A percentile compares a stretch with the other conserved stretches of the same genome.
phyloP scores from a whole-genome alignment of 305 asterid genomes.

The Andrographis paniculata region DNA sequence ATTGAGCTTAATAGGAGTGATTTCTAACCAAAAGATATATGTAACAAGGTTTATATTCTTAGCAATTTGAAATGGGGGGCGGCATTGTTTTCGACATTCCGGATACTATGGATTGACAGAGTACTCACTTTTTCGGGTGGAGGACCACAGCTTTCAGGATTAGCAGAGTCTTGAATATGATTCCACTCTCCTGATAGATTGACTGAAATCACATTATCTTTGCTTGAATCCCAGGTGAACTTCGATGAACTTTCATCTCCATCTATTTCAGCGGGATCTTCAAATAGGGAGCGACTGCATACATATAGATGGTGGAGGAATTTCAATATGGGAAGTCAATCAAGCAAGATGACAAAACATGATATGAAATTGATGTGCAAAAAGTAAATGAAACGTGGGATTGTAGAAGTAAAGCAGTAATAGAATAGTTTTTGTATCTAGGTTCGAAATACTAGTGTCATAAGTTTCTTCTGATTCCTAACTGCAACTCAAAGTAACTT shows the following conservation, averaged over 20 bases:
- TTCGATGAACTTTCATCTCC: slow-evolving; percentile 19
- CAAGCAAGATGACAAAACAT: slow-evolving; percentile 6
- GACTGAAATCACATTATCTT: slow-evolving; percentile 17
- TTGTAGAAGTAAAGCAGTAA: background rate
- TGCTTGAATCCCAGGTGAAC: slow-evolving; percentile 19
- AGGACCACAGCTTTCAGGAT: slow-evolving; percentile 12
- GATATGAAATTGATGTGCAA: slow-evolving; percentile 5
- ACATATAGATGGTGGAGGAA: slow-evolving; percentile 8
- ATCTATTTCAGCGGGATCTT: slow-evolving; percentile 17
- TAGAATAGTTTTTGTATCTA: background rate
- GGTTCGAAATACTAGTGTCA: slow-evolving; percentile 4
- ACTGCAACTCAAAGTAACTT: background rate
- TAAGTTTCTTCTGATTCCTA: background rate
- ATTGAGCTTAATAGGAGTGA: too few species aligned
- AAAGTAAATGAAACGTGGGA: slow-evolving; percentile 6
- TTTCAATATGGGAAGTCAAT: slow-evolving; percentile 6
- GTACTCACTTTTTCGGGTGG: slow-evolving; percentile 26
- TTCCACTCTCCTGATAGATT: slow-evolving; percentile 17
- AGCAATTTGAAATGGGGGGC: too few species aligned
- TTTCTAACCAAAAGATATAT: too few species aligned
- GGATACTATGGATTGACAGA: too few species aligned
- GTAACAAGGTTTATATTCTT: too few species aligned
- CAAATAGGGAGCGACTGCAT: slow-evolving; percentile 32
- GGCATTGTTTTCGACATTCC: too few species aligned
- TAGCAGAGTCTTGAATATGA: slow-evolving; percentile 17